A percentile compares a stretch with the other conserved stretches of the same genome.
These are phyloP conservation scores for Euptelea pleiosperma DNA, from an alignment of 164 flowering plant genomes.

Conservation along the genomic window DNA sequence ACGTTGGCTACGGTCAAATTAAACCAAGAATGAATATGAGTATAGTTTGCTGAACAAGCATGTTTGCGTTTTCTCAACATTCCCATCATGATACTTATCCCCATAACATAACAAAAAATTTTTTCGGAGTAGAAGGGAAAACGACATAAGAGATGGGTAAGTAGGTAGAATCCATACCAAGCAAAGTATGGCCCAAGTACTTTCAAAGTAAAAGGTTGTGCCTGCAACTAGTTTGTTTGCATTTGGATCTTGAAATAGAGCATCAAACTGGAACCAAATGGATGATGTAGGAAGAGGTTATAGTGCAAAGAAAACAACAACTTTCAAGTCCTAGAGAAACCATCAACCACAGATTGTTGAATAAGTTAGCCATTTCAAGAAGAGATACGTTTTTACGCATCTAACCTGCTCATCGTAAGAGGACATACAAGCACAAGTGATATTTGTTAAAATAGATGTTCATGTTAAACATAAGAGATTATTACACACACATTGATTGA, in stretches of 20 bases:
- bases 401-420: constrained; percentile 55
- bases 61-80: not conserved
- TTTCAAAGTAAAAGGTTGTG: constrained; percentile 86
- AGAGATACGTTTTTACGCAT: constrained; percentile 80
- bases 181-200: constrained; percentile 85
- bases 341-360: constrained; percentile 56
- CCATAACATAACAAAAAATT: not conserved
- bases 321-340: constrained; percentile 94
- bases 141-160: not conserved
- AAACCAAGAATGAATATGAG: too few relatives aligned
- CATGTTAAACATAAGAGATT: too few relatives aligned
- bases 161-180: constrained; percentile 54
- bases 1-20: too few relatives aligned
- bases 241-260: constrained; percentile 86
- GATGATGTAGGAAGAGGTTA: not conserved
- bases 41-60: too few relatives aligned
- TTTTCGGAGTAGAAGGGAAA: not conserved
- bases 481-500: too few relatives aligned
- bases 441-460: too few relatives aligned
- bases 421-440: not conserved
- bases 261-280: not conserved
- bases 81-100: too few relatives aligned
- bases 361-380: constrained; percentile 75
- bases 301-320: constrained; percentile 11
- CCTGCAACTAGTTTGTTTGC: constrained; percentile 92